These are phyloP conservation scores for Letharia columbiana DNA, from an alignment of 495 filamentous ascomycete genomes.

Conservation along the genomic window DNA sequence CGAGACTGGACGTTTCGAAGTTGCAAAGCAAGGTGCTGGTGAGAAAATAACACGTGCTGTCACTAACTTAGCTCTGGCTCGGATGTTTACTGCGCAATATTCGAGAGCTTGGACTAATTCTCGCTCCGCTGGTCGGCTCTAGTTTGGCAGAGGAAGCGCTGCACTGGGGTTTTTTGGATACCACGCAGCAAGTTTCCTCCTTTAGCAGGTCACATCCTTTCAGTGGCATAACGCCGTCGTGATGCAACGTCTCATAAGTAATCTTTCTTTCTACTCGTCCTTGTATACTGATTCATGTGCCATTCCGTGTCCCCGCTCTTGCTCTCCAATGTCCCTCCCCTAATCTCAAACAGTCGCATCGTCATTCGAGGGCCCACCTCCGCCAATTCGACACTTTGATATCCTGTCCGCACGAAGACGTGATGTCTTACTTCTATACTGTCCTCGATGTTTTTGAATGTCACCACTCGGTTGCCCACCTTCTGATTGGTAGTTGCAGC, in stretches of 20 bases:
- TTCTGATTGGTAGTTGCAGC: constrained; percentile 52
- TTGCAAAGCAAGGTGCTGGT: not conserved
- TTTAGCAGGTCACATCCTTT: not conserved
- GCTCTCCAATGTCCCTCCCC: constrained; percentile 86
- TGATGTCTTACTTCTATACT: constrained; percentile 81
- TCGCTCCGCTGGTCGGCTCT: not conserved
- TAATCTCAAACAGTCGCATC: constrained; percentile 90
- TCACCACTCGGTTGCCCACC: constrained; percentile 81
- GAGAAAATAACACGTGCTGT: not conserved
- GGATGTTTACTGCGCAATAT: not conserved
- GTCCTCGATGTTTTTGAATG: constrained; percentile 91
- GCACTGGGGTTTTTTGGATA: not conserved
- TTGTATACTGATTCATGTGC: constrained; percentile 88
- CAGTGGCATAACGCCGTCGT: not conserved
- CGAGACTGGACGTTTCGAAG: not conserved
- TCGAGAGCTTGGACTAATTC: not conserved
- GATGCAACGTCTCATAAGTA: constrained; percentile 52
- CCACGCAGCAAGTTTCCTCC: not conserved
- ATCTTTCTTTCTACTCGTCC: constrained; percentile 86
- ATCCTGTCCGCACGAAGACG: constrained; percentile 75
- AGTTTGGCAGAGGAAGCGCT: not conserved
- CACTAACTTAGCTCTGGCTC: not conserved
- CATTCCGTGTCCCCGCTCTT: constrained; percentile 96
- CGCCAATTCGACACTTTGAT: constrained; percentile 81
- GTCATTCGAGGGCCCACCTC: constrained; percentile 96